Percentiles rank a stretch among this genome's conserved stretches.
Evolutionary conservation across 176 grass and related monocot species (phyloP).

Genomic region (Musa beccarii): DNA sequence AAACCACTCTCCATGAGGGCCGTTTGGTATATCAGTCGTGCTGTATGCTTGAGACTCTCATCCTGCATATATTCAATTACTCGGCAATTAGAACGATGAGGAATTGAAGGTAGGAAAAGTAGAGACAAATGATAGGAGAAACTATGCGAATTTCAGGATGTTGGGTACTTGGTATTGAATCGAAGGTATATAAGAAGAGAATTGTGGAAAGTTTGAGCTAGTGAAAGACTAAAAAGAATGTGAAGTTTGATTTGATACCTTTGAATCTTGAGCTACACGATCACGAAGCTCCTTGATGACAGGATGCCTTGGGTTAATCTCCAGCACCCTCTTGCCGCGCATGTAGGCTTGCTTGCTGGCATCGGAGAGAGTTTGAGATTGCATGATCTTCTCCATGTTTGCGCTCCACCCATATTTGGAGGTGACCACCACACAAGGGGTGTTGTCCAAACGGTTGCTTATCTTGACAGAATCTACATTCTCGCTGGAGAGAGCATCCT

Average conservation of each 20-base stretch:
- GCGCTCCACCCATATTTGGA: conserved; percentile 90
- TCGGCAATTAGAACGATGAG: no score
- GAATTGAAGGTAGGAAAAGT: no score
- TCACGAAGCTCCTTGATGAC: conserved; percentile 96
- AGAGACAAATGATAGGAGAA: no score
- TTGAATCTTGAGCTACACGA: conserved; percentile 61
- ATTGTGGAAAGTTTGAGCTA: not conserved
- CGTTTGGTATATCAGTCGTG: conserved; percentile 74
- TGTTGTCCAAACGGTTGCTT: conserved; percentile 76
- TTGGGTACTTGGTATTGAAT: no score
- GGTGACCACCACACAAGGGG: conserved; percentile 73
- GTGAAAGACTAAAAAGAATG: not conserved
- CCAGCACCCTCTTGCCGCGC: conserved; percentile 78
- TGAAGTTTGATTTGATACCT: conserved; percentile 25
- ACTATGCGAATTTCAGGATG: no score
- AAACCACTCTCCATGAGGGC: conserved; percentile 97
- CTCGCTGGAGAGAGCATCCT: conserved; percentile 60
- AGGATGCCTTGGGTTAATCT: conserved; percentile 91
- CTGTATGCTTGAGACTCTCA: conserved; percentile 58
- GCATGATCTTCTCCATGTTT: conserved; percentile 99
- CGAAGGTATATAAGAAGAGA: no score
- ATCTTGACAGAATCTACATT: conserved; percentile 90
- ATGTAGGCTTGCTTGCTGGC: conserved; percentile 87
- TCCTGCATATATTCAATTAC: no score
- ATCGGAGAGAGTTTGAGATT: conserved; percentile 71